Evolutionary conservation across 345 rosid species (phyloP).

Genomic region (Erysimum cheiranthoides): DNA sequence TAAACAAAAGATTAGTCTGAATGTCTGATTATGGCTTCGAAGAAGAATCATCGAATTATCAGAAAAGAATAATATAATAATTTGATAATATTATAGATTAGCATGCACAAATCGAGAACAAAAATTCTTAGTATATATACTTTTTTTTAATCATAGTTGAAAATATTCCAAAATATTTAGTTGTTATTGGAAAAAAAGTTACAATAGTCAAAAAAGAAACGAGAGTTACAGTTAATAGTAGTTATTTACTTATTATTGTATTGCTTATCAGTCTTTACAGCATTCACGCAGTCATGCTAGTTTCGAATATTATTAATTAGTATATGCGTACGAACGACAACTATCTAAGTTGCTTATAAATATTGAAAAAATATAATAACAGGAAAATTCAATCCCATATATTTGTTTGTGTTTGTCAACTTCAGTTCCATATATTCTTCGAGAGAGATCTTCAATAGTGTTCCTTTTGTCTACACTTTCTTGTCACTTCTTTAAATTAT

Average conservation of each 20-base stretch:
- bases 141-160: not conserved
- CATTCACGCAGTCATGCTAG: too few species aligned
- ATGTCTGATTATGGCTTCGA: not conserved
- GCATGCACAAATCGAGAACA: not conserved
- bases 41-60: not conserved
- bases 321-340: not conserved
- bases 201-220: not conserved
- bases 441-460: conserved; percentile 33
- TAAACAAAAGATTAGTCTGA: too few species aligned
- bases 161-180: not conserved
- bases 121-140: not conserved
- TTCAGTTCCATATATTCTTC: conserved; percentile 31
- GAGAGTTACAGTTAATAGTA: too few species aligned
- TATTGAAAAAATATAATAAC: not conserved
- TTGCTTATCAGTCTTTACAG: not conserved
- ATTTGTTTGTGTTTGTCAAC: conserved; percentile 27
- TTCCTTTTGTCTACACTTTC: conserved; percentile 31
- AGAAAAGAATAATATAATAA: not conserved
- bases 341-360: not conserved
- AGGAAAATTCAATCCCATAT: not conserved
- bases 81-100: not conserved
- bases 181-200: not conserved
- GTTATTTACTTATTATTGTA: not conserved
- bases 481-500: conserved; percentile 22
- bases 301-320: not conserved